phyloP scores from a whole-genome alignment of 441 rosid genomes.

The Syzygium syzygioides region DNA sequence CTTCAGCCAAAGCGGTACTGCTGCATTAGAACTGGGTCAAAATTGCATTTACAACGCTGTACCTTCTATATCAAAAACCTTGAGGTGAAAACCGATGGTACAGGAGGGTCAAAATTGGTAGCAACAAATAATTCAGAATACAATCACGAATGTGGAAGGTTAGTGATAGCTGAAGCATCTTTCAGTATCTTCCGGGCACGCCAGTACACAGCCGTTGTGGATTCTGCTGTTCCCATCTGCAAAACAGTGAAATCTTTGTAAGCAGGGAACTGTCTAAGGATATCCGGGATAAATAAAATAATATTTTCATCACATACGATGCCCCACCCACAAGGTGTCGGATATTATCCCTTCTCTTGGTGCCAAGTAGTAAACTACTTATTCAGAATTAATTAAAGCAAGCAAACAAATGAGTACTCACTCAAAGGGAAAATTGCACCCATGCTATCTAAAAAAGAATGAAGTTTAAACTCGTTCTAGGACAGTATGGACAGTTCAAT shows the following conservation, averaged over 20 bases:
- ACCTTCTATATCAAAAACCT: not conserved
- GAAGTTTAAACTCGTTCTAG: not conserved
- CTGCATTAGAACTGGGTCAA: not conserved
- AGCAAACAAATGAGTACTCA: not conserved
- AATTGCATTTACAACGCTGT: not conserved
- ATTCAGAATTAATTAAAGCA: not conserved
- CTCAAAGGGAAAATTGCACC: not conserved
- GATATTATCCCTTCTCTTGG: not conserved
- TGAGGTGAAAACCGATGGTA: too few relatives aligned
- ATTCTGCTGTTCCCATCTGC: conserved; percentile 86
- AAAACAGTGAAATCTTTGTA: not conserved
- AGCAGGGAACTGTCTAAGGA: not conserved
- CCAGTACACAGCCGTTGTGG: conserved; percentile 55
- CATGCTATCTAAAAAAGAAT: not conserved
- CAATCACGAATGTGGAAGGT: conserved; percentile 16
- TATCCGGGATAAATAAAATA: not conserved
- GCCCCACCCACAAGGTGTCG: not conserved
- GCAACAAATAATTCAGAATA: not conserved
- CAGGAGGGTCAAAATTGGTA: conserved; percentile 17
- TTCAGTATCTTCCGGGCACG: conserved; percentile 70
- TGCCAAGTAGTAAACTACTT: not conserved
- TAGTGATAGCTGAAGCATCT: conserved; percentile 26
- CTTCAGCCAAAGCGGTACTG: not conserved
- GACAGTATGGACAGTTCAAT: not conserved
- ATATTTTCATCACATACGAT: not conserved